These are phyloP conservation scores for Camellia japonica DNA, from an alignment of 148 eudicot genomes.

Conservation along the genomic window DNA sequence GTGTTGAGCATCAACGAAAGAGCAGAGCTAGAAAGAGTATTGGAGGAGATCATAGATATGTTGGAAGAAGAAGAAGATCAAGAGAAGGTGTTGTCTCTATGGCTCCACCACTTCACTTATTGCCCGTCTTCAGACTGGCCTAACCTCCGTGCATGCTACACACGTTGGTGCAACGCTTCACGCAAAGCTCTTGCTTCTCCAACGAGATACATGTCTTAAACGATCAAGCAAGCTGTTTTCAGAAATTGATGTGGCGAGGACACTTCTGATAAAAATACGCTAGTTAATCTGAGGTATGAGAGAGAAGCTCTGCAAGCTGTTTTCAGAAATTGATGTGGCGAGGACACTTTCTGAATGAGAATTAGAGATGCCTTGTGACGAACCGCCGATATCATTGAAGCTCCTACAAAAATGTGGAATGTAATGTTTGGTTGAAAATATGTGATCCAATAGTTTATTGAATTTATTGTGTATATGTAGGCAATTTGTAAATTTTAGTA, in stretches of 20 bases:
- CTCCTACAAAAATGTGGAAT: no score
- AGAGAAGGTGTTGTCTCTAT: conserved; percentile 65
- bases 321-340: no score
- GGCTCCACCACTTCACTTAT: conserved; percentile 75
- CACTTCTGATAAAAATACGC: no score
- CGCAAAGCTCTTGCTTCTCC: conserved; percentile 31
- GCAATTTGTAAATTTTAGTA: no score
- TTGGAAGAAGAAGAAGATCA: conserved; percentile 47
- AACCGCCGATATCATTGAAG: not conserved
- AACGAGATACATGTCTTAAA: not conserved
- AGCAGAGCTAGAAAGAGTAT: conserved; percentile 45
- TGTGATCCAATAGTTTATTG: no score
- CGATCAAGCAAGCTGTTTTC: not conserved
- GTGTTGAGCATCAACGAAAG: conserved; percentile 54
- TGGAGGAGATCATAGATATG: conserved; percentile 52
- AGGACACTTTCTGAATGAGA: no score
- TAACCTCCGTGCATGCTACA: conserved; percentile 59
- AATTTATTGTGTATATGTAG: no score
- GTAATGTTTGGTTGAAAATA: no score
- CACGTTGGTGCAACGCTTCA: conserved; percentile 57
- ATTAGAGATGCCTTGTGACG: not conserved
- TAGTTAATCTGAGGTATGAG: no score
- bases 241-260: no score
- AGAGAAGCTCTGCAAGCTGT: no score
- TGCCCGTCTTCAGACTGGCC: conserved; percentile 88